Percentiles rank a stretch among this genome's conserved stretches.
phyloP scores from a whole-genome alignment of 2,329 filamentous ascomycete genomes.

The Hawksworthiomyces lignivorus region DNA sequence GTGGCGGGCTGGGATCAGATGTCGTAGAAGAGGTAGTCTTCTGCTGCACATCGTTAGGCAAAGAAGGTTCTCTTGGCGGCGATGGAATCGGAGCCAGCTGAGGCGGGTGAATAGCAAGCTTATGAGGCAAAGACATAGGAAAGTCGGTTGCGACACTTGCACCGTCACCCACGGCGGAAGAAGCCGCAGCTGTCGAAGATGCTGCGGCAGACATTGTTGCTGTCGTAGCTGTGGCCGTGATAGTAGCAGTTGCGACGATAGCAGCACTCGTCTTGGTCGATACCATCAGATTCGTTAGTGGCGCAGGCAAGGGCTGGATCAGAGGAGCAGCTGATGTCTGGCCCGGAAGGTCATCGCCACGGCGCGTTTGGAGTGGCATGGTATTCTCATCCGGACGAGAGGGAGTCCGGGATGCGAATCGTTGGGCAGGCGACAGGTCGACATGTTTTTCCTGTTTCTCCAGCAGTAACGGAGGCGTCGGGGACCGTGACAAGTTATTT shows the following conservation, averaged over 20 bases:
- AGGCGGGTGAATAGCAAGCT: neutral
- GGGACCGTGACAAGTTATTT: conserved; percentile 45
- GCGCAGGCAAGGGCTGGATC: conserved; percentile 17
- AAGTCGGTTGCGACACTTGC: neutral
- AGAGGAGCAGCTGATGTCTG: conserved; percentile 30
- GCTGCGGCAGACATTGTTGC: conserved; percentile 9
- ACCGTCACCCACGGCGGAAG: neutral
- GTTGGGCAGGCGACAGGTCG: conserved; percentile 41
- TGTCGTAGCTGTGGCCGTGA: conserved; percentile 19
- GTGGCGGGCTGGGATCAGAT: conserved; percentile 18
- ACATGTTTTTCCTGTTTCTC: conserved; percentile 41
- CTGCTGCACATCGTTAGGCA: neutral
- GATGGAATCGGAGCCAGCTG: neutral
- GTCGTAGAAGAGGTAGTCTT: neutral
- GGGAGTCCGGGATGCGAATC: conserved; percentile 48
- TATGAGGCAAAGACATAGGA: neutral
- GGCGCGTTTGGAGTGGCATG: conserved; percentile 35
- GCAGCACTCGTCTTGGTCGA: conserved; percentile 10
- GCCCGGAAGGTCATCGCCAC: conserved; percentile 35
- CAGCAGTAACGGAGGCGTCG: conserved; percentile 32
- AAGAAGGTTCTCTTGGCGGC: neutral
- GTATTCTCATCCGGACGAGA: conserved; percentile 38
- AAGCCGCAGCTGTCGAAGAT: neutral
- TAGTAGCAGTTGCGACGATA: conserved; percentile 11
- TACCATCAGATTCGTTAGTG: conserved; percentile 11